phyloP scores from a whole-genome alignment of 495 filamentous ascomycete genomes.

The Trichoderma gamsii region DNA sequence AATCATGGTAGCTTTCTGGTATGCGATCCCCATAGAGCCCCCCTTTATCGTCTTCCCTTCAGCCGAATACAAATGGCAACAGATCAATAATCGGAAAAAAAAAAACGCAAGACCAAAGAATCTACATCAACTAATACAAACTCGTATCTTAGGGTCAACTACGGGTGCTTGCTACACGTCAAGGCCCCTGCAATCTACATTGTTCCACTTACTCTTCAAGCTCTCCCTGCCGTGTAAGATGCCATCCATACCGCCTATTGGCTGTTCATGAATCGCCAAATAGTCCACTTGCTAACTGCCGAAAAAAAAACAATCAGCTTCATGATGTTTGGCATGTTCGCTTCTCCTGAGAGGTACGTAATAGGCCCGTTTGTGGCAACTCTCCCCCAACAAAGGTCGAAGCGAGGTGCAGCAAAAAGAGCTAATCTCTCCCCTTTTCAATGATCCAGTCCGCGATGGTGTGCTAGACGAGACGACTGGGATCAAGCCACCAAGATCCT shows the following conservation, averaged over 20 bases:
- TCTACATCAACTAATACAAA: background rate
- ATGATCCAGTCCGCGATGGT: constrained; percentile 43
- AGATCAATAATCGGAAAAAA: no score
- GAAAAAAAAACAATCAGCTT: constrained; percentile 29
- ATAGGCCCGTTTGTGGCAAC: background rate
- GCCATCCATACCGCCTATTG: background rate
- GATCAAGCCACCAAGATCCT: constrained; percentile 41
- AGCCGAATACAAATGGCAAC: background rate
- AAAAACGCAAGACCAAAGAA: no score
- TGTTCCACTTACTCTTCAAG: constrained; percentile 58
- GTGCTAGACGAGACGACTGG: constrained; percentile 55
- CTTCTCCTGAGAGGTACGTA: constrained; percentile 16
- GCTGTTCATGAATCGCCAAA: constrained; percentile 45
- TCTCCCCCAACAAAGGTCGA: background rate
- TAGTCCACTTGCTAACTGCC: constrained; percentile 43
- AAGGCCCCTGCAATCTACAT: constrained; percentile 49
- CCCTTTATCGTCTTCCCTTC: background rate
- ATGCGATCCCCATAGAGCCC: constrained; percentile 21
- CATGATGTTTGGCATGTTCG: constrained; percentile 16
- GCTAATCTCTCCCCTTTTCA: background rate
- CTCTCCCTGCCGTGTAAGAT: constrained; percentile 46
- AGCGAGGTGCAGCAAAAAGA: background rate
- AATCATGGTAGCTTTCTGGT: constrained; percentile 60
- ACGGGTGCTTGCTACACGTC: constrained; percentile 50
- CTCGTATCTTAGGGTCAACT: constrained; percentile 47